Evolutionary conservation across 192 early-diverging fungal species (phyloP).

Genomic region (Jimgerdemannia lactiflua): DNA sequence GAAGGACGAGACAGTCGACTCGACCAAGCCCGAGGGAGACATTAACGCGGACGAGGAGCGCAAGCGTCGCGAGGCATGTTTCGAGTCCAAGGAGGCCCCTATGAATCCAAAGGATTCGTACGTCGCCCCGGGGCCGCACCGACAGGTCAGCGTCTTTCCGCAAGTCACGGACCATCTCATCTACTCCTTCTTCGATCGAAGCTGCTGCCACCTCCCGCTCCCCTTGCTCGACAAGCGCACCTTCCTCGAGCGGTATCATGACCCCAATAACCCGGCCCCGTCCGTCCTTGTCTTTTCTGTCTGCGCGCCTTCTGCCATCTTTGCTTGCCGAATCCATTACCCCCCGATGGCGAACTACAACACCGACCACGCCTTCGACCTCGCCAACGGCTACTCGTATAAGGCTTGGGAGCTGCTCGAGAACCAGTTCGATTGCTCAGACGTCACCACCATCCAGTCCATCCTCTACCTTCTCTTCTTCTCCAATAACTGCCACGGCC

Average conservation of each 20-base stretch:
- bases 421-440: neutral
- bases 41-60: neutral
- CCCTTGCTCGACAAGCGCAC: conserved; percentile 1
- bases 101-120: neutral
- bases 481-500: neutral
- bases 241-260: neutral
- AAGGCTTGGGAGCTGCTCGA: neutral
- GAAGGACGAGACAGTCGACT: neutral
- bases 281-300: neutral
- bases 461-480: conserved; percentile 1
- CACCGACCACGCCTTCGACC: neutral
- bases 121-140: neutral
- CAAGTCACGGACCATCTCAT: neutral
- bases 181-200: neutral
- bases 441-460: neutral
- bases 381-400: neutral
- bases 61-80: neutral
- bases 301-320: conserved; percentile 2
- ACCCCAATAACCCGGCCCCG: neutral
- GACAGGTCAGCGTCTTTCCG: neutral
- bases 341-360: neutral
- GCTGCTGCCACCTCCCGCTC: neutral
- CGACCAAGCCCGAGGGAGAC: neutral
- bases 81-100: conserved; percentile 1
- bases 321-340: neutral